These are phyloP conservation scores for Carex kokanica DNA, from an alignment of 176 grass and related monocot genomes.

Conservation along the genomic window DNA sequence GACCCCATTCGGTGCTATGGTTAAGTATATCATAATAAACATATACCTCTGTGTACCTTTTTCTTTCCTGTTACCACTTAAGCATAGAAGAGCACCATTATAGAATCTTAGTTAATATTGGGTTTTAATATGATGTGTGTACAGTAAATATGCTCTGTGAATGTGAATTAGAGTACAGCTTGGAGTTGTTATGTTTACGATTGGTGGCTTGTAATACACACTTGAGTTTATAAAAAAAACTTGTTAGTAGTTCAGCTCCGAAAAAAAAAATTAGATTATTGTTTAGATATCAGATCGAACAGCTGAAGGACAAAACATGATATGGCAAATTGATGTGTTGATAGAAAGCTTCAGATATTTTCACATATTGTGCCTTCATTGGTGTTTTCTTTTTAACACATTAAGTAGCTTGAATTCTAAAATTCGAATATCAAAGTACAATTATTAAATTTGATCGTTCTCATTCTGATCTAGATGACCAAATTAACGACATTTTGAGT, in stretches of 20 bases:
- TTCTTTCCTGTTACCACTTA: not conserved
- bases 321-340: not conserved
- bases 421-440: not conserved
- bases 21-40: slow-evolving; percentile 20
- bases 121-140: slow-evolving; percentile 15
- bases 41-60: too few species aligned
- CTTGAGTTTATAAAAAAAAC: too few species aligned
- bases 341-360: not conserved
- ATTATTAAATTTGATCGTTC: not conserved
- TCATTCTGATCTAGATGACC: too few species aligned
- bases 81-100: slow-evolving; percentile 17
- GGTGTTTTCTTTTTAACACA: not conserved
- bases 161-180: slow-evolving; percentile 7
- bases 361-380: not conserved
- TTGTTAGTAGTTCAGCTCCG: too few species aligned
- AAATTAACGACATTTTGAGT: too few species aligned
- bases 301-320: not conserved
- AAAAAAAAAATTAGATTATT: too few species aligned
- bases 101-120: slow-evolving; percentile 18
- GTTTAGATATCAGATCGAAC: not conserved
- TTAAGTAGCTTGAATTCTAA: not conserved
- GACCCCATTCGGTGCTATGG: slow-evolving; percentile 98
- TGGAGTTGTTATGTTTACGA: not conserved
- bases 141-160: slow-evolving; percentile 8
- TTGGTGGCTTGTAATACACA: not conserved